Conservation (phyloP, 2,329 filamentous ascomycete species). For the Cordyceps tenuipes region DNA sequence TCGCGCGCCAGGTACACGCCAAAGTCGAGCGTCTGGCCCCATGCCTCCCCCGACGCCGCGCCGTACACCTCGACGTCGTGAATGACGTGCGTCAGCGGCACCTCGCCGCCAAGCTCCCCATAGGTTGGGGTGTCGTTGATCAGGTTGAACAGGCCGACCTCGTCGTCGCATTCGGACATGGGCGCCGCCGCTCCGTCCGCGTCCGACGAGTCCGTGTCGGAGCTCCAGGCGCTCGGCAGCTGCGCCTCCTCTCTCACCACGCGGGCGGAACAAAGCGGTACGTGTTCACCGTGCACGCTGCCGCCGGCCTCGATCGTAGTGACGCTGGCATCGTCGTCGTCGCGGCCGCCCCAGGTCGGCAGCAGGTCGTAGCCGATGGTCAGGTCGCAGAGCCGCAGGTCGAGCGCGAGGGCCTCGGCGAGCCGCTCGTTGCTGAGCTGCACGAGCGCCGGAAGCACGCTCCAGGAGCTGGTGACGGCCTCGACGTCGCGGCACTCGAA, state of each 20-base stretch:
- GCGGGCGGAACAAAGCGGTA: neutral
- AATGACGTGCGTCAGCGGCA: conserved; percentile 19
- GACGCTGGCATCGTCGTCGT: neutral
- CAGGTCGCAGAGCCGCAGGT: conserved; percentile 17
- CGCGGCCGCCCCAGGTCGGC: conserved; percentile 20
- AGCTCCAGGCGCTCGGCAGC: neutral
- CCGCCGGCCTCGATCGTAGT: neutral
- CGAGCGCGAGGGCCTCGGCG: conserved; percentile 17
- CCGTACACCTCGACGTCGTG: conserved; percentile 21
- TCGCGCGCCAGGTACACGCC: conserved; percentile 23
- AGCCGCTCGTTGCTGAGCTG: conserved; percentile 21
- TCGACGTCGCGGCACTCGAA: conserved; percentile 14
- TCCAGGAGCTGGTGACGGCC: conserved; percentile 11
- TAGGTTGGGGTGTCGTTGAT: conserved; percentile 12
- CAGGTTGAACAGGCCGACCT: conserved; percentile 13
- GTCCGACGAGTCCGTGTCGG: neutral
- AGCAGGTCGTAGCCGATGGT: conserved; percentile 21
- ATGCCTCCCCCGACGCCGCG: neutral
- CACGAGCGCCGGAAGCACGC: conserved; percentile 18
- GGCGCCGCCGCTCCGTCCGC: neutral
- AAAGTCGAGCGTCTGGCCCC: conserved; percentile 18
- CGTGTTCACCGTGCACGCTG: neutral
- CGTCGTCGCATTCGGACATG: neutral
- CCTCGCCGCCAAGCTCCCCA: conserved; percentile 13
- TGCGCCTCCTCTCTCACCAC: neutral